Base-by-base conservation (phyloP, 805 yeast species). In the Saitoella complicata region DNA sequence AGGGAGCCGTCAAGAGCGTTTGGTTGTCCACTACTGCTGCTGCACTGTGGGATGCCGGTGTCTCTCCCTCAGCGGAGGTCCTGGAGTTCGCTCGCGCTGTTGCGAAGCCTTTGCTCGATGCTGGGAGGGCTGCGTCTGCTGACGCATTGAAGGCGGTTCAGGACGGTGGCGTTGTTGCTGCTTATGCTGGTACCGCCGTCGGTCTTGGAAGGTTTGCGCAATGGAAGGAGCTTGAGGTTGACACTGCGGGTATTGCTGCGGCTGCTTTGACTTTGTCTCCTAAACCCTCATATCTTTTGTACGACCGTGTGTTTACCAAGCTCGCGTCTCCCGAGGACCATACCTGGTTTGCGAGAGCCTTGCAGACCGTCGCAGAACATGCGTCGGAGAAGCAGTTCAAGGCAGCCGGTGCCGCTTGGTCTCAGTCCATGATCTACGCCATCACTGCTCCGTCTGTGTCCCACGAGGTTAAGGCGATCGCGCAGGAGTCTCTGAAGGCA, bases 281-380 rank as follows among this genome's bases (percentile, higher is more conserved):
- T 6, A 70, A 65, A 48, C 66, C 78, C 44, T 65, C 84, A 11
- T 60, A 76, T 32, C 52, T 75, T 41, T 52, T 67, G 4, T 71
- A 63, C 47, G 52, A 67, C 8, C 72, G 72, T 46, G 67, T 76
- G 4, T 69, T 68, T 50, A 59, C 72, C 11, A 79, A 79, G 50
- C 59, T 78, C 35, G 38, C 59, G 0, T 50, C 69, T 2, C 60
- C 56, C 1, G 63, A 58, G 5, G 81, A 76, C 48, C 70, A 66
- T 40, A 45, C 51, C 7, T 78, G 82, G 84, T 72, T 68, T 49
- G 58, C 69, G 6, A 57, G 64, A 40, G 71, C 80, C 0, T 56
- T 78, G 37, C 52, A 50, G 8, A 54, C 69, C 0, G 38, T 42
- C 8, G 39, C 46, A 5, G 40, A 38, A 31, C 21, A 21, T 13